A percentile compares a stretch with the other conserved stretches of the same genome.
Conservation (phyloP, 1,284 basidiomycete genomes). For the Trichosporon sp. region DNA sequence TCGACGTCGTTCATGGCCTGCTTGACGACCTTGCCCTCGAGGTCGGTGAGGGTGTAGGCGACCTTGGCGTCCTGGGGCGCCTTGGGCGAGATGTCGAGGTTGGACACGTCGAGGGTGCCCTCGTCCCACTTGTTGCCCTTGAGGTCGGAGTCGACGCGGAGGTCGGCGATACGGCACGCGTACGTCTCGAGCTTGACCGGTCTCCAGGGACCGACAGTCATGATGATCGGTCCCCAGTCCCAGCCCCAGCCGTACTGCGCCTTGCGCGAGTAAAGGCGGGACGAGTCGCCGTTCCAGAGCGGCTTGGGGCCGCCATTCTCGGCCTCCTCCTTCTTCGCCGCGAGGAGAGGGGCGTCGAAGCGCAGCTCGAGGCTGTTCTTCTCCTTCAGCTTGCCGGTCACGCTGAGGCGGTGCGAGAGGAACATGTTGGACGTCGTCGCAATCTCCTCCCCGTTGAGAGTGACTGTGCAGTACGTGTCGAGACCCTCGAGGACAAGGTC, state of each 20-base stretch:
- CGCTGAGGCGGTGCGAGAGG: constrained; percentile 66
- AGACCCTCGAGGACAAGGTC: constrained; percentile 85
- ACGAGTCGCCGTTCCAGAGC: constrained; percentile 77
- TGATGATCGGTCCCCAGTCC: constrained; percentile 63
- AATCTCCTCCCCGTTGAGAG: constrained; percentile 70
- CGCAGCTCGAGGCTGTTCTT: constrained; percentile 68
- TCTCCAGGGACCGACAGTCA: constrained; percentile 56
- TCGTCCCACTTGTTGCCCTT: constrained; percentile 20
- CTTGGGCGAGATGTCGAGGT: constrained; percentile 21
- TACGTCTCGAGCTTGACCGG: constrained; percentile 69
- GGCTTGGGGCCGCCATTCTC: constrained; percentile 46
- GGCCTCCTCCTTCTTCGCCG: constrained; percentile 59
- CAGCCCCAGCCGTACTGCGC: constrained; percentile 70
- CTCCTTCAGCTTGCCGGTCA: constrained; percentile 64
- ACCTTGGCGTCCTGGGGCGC: constrained; percentile 21
- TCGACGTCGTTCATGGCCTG: constrained; percentile 47
- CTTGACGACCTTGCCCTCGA: constrained; percentile 36
- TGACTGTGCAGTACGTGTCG: constrained; percentile 76
- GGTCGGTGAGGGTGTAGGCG: constrained; percentile 27
- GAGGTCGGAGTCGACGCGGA: constrained; percentile 59
- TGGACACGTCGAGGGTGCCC: constrained; percentile 14
- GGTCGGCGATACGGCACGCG: constrained; percentile 64
- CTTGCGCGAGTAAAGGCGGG: constrained; percentile 81
- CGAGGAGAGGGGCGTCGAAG: constrained; percentile 74
- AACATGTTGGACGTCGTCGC: constrained; percentile 74